Percentiles rank a stretch among this genome's conserved stretches.
Evolutionary conservation across 2,329 filamentous ascomycete genomes (phyloP).

Genomic region (Gyromitra esculenta): DNA sequence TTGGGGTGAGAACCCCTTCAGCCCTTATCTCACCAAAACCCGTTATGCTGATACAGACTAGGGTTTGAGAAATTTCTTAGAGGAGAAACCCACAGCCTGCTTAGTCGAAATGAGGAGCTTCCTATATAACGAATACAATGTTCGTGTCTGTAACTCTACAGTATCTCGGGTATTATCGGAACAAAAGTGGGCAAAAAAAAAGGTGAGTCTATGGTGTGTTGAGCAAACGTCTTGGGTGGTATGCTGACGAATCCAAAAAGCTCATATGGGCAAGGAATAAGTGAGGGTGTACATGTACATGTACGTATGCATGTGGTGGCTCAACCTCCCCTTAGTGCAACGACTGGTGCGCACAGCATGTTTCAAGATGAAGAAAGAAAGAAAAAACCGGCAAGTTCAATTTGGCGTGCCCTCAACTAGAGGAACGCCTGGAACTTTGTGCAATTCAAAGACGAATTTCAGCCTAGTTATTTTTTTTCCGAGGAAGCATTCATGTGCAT

Average conservation of each 20-base stretch:
- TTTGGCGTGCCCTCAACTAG: background rate
- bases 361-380: constrained; percentile 21
- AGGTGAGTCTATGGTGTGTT: constrained; percentile 31
- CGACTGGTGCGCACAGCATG: constrained; percentile 17
- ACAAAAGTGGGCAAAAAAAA: constrained; percentile 50
- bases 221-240: background rate
- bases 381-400: constrained; percentile 10
- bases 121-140: constrained; percentile 47
- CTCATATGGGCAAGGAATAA: constrained; percentile 49
- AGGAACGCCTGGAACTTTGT: constrained; percentile 24
- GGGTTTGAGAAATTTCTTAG: constrained; percentile 45
- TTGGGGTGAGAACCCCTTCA: constrained; percentile 31
- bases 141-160: constrained; percentile 47
- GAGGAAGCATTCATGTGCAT: constrained; percentile 12
- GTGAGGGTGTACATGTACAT: constrained; percentile 18
- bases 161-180: constrained; percentile 47
- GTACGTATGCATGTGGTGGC: constrained; percentile 9
- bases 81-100: constrained; percentile 46
- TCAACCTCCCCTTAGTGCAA: constrained; percentile 9
- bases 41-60: constrained; percentile 26
- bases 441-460: constrained; percentile 23
- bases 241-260: constrained; percentile 30
- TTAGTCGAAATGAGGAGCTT: constrained; percentile 48
- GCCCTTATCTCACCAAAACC: background rate
- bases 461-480: constrained; percentile 3